Conservation (phyloP, 164 flowering plant species). For the Tetracentron sinense region DNA sequence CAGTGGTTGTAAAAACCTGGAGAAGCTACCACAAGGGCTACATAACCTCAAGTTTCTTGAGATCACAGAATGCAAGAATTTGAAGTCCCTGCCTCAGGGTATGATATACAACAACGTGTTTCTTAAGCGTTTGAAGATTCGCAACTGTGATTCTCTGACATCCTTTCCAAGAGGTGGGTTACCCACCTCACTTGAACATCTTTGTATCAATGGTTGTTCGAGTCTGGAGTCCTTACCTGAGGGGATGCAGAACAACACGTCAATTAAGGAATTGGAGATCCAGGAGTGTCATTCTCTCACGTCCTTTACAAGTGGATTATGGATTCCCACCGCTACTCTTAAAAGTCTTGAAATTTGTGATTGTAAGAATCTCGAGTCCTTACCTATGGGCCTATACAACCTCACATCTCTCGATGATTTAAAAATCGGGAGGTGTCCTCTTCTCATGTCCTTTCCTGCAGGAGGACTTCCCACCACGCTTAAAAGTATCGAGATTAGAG, state of each 20-base stretch:
- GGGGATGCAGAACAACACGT: not conserved
- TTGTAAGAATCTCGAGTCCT: not conserved
- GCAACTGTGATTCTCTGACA: constrained; percentile 13
- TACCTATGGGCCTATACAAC: not conserved
- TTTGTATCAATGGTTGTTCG: too few species aligned
- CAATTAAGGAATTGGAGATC: constrained; percentile 3
- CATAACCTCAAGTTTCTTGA: not conserved
- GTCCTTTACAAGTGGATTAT: constrained; percentile 5
- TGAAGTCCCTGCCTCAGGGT: not conserved
- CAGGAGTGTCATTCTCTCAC: too few species aligned
- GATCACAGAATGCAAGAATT: not conserved
- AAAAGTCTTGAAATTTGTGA: not conserved
- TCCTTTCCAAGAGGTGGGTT: too few species aligned
- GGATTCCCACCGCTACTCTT: not conserved
- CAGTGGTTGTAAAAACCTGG: not conserved
- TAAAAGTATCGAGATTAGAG: not conserved
- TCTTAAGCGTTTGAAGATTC: constrained; percentile 15
- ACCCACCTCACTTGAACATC: too few species aligned
- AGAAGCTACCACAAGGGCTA: not conserved
- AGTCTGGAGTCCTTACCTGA: too few species aligned
- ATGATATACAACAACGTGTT: constrained; percentile 1
- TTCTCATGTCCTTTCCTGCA: not conserved
- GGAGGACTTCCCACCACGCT: constrained; percentile 8
- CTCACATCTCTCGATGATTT: not conserved
- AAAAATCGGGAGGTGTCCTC: not conserved